phyloP scores from a whole-genome alignment of 2,329 filamentous ascomycete species.

The Aureobasidium namibiae region DNA sequence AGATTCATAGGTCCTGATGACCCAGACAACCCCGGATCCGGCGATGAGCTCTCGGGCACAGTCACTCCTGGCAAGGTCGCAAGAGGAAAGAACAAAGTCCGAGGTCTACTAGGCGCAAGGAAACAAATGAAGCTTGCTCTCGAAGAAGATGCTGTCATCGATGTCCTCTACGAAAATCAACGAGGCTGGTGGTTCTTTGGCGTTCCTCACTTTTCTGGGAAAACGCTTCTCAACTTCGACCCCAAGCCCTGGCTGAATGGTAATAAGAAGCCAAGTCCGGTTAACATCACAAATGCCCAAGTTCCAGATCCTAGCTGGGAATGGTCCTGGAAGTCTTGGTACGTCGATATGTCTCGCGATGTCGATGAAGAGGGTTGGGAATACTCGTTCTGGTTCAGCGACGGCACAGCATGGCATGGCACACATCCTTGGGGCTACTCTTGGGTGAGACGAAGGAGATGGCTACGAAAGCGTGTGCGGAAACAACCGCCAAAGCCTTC shows the following conservation, averaged over 20 bases:
- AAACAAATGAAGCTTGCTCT: constrained; percentile 25
- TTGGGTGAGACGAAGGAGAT: constrained; percentile 82
- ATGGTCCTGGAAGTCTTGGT: constrained; percentile 71
- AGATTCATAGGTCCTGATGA: constrained; percentile 16
- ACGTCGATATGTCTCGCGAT: constrained; percentile 69
- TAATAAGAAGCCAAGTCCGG: constrained; percentile 47
- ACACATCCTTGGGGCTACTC: constrained; percentile 87
- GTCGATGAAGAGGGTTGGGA: constrained; percentile 92
- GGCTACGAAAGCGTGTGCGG: constrained; percentile 74
- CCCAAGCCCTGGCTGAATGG: constrained; percentile 74
- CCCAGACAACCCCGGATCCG: constrained; percentile 15
- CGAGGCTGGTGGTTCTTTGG: constrained; percentile 85
- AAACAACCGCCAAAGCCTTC: constrained; percentile 34
- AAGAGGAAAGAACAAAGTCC: constrained; percentile 24
- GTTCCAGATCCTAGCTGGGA: constrained; percentile 92
- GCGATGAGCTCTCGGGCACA: constrained; percentile 15
- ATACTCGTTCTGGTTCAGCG: constrained; percentile 78
- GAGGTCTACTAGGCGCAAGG: constrained; percentile 22
- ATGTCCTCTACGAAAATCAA: constrained; percentile 93
- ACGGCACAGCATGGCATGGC: constrained; percentile 64
- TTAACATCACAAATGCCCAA: constrained; percentile 77
- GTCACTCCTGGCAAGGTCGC: constrained; percentile 20
- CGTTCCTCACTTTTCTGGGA: constrained; percentile 77
- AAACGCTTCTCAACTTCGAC: constrained; percentile 78
- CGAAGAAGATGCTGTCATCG: constrained; percentile 51